phyloP scores from a whole-genome alignment of 352 stramenopile genomes.

The Elongisporangium anandrum region DNA sequence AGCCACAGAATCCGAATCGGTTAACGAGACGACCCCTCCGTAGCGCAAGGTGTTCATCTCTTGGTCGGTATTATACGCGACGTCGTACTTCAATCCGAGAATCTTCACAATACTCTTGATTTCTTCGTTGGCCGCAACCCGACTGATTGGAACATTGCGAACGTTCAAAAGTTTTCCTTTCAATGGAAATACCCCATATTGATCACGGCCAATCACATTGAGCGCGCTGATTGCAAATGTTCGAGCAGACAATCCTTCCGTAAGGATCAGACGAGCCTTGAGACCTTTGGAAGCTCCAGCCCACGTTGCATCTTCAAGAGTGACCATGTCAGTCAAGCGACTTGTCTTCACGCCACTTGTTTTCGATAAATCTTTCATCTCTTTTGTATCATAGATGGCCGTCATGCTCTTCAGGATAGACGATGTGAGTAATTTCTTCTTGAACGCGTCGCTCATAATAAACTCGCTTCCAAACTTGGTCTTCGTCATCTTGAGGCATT shows the following conservation, averaged over 20 bases:
- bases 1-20: too few relatives aligned
- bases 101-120: constrained; percentile 88
- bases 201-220: constrained; percentile 91
- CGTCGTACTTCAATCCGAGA: constrained; percentile 90
- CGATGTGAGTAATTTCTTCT: constrained; percentile 91
- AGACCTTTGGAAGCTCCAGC: neutral
- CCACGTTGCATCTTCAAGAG: neutral
- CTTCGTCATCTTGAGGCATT: constrained; percentile 80
- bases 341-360: neutral
- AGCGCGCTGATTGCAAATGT: constrained; percentile 92
- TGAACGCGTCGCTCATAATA: constrained; percentile 83
- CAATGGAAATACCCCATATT: constrained; percentile 94
- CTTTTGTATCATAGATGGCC: constrained; percentile 88
- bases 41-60: constrained; percentile 95
- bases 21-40: constrained; percentile 91
- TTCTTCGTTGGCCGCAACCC: constrained; percentile 73
- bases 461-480: constrained; percentile 52
- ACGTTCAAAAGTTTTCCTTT: constrained; percentile 82
- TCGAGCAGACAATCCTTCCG: constrained; percentile 92
- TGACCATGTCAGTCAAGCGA: neutral
- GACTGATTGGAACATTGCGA: constrained; percentile 20
- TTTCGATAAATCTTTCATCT: neutral
- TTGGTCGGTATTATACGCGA: constrained; percentile 72
- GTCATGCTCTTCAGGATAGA: constrained; percentile 69
- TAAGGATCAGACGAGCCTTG: neutral